Evolutionary conservation across 225 moss, liverwort and hornwort species (phyloP), one percentile per base, ranked within the genome.

Genomic region (Bryoerythrophyllum caledonicum): DNA sequence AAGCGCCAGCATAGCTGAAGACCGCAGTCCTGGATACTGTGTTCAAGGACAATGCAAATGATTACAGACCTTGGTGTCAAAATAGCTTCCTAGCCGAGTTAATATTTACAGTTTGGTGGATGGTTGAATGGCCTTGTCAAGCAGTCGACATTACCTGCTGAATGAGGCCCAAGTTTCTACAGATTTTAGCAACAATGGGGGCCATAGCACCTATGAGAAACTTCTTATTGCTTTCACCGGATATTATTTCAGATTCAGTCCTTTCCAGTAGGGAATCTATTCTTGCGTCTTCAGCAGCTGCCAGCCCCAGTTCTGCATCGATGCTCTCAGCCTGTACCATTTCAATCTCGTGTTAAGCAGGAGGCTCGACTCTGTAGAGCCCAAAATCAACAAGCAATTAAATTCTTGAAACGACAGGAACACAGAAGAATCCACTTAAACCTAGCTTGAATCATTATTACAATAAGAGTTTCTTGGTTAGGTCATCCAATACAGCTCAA

Each of bases 251-350:
- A 49, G 28, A 76, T 78, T 93, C 99, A 53, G 88, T 85, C 73
- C 67, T 90, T 77, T 87, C 95, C 11, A 84, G 77, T 59, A 99
- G 74, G 37, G 67, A 77, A 76, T 99, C 99, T 44, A 95, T 80
- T 65, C 86, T 86, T 62, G 99, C 93, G 87, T 99, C 99, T 67
- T 95, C 91, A 69, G 95, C 90, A 70, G 93, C 95, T 68, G 85
- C 88, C 68, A 93, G 53, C 26, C 99, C 99, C 80, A 99, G 69
- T 59, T 99, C 99, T 75, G 86, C 84, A 78, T 88, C 87, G 37
- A 99, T 95, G 81, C 77, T 87, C 85, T 88, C 93, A 46, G 77
- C 90, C 97, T 99, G 88, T 46, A 68, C 66, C 76, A 75, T 26
- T 64, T 55, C 81, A 58, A 24, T 68, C 4, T 54, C 7, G 43